A percentile compares a stretch with the other conserved stretches of the same genome.
Evolutionary conservation across 768 basidiomycete species (phyloP).

Genomic region (Collybiopsis confluens): DNA sequence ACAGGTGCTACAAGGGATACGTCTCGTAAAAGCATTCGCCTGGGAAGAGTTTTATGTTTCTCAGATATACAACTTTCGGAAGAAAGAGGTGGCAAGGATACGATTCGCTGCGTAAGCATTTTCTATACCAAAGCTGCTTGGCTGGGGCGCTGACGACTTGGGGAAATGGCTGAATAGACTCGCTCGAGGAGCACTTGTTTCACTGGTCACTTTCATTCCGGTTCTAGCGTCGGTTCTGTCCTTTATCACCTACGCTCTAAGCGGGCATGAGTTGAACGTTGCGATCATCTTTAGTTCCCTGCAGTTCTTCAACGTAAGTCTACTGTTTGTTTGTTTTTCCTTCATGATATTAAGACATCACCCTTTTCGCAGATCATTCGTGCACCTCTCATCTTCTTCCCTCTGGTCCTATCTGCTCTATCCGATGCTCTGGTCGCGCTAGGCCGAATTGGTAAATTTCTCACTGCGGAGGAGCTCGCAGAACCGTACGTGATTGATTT

Average conservation of each 20-base stretch:
- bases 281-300: slow-evolving; percentile 32
- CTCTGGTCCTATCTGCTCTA: slow-evolving; percentile 29
- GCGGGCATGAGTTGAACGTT: slow-evolving; percentile 31
- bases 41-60: slow-evolving; percentile 51
- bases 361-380: slow-evolving; percentile 35
- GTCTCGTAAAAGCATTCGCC: slow-evolving; percentile 60
- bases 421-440: slow-evolving; percentile 31
- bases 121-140: too few relatives aligned
- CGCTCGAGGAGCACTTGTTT: slow-evolving; percentile 19
- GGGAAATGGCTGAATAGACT: slow-evolving; percentile 13
- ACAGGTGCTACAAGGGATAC: slow-evolving; percentile 63
- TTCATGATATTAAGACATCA: slow-evolving; percentile 11
- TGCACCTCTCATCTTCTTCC: slow-evolving; percentile 32
- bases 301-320: slow-evolving; percentile 17
- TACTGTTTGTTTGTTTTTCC: not conserved
- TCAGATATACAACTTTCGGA: slow-evolving; percentile 35
- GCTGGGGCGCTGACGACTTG: too few relatives aligned
- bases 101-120: slow-evolving; percentile 15
- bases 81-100: slow-evolving; percentile 35
- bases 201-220: slow-evolving; percentile 32
- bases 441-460: slow-evolving; percentile 25
- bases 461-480: slow-evolving; percentile 32
- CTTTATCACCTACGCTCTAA: slow-evolving; percentile 38
- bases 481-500: slow-evolving; percentile 26
- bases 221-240: slow-evolving; percentile 34